Evolutionary conservation across 2,329 filamentous ascomycete genomes (phyloP), one percentile per base, ranked within the genome.

Genomic region (Ambrosiella xylebori): DNA sequence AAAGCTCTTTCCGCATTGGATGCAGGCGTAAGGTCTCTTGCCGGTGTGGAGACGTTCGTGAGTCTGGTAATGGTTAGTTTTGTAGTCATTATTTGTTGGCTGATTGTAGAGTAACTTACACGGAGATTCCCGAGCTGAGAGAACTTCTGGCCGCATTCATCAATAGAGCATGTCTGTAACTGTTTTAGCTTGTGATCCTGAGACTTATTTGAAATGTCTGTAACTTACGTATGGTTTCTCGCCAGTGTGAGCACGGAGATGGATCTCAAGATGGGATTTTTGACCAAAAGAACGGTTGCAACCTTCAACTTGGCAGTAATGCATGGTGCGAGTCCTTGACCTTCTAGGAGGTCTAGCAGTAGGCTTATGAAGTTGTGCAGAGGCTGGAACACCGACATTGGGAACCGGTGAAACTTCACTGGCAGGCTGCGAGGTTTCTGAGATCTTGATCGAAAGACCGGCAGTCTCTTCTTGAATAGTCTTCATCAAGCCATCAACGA

Each of bases 251-350:
- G 86, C 84, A 63, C 90, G 79, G 51, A 80, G 82, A 68, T 98
- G 93, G 54, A 94, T 96, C 61, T 93, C 86, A 9, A 96, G 77
- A 65, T 97, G 91, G 1, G 90, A 95, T 71, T 91, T 95, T 67
- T 97, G 91, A 61, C 81, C 81, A 69, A 96, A 97, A 61, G 78
- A 81, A 73, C 93, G 94, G 64, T 76, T 75, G 69, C 91, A 97
- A 45, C 80, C 80, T 7, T 81, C 77, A 44, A 88, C 76, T 17
- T 76, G 78, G 70, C 93, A 98, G 15, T 78, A 72, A 68, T 91
- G 57, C 17, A 57, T 55, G 2, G 51, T 62, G 39, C 55, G 49
- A 19, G 27, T 2, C 27, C 27, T 27, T n/a, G 44, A 17, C n/a
- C 44, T 47, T 15, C 37, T 7, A 19, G 36, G 9, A 39, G 51